These are phyloP conservation scores for Metarhizium sp. DNA, from an alignment of 2,329 filamentous ascomycete species.

Conservation along the genomic window DNA sequence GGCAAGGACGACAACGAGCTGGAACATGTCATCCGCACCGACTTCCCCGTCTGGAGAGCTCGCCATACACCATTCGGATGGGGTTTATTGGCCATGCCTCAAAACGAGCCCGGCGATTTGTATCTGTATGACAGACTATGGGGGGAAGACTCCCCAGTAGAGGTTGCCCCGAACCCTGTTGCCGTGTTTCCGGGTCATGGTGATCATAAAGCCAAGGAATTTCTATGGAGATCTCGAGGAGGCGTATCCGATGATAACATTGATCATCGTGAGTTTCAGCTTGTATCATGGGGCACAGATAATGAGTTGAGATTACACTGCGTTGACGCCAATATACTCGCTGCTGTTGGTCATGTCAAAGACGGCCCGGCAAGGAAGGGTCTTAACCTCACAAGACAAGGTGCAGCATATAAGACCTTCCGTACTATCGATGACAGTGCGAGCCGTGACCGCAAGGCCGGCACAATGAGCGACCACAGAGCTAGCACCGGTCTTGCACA, in stretches of 20 bases:
- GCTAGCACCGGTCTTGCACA: slow-evolving; percentile 33
- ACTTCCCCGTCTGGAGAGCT: slow-evolving; percentile 85
- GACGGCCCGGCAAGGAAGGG: slow-evolving; percentile 55
- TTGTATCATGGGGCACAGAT: slow-evolving; percentile 89
- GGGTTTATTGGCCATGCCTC: slow-evolving; percentile 83
- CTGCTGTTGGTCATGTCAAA: slow-evolving; percentile 63
- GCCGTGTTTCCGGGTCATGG: slow-evolving; percentile 53
- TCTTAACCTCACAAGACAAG: slow-evolving; percentile 69
- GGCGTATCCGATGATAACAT: slow-evolving; percentile 53
- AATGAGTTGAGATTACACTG: slow-evolving; percentile 72
- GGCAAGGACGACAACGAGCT: slow-evolving; percentile 52
- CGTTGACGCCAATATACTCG: slow-evolving; percentile 54
- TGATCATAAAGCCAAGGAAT: slow-evolving; percentile 72
- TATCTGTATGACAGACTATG: slow-evolving; percentile 70
- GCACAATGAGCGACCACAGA: slow-evolving; percentile 53
- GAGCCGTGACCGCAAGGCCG: slow-evolving; percentile 46
- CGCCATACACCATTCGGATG: slow-evolving; percentile 84
- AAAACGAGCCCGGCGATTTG: slow-evolving; percentile 75
- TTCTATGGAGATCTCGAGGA: slow-evolving; percentile 78
- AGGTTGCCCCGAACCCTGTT: slow-evolving; percentile 38
- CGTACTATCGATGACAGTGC: slow-evolving; percentile 56
- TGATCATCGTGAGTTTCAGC: slow-evolving; percentile 81
- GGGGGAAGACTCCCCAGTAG: slow-evolving; percentile 31
- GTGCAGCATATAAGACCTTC: slow-evolving; percentile 78
- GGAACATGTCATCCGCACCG: slow-evolving; percentile 69